phyloP scores from a whole-genome alignment of 768 basidiomycete species.

The Auricularia sp. region DNA sequence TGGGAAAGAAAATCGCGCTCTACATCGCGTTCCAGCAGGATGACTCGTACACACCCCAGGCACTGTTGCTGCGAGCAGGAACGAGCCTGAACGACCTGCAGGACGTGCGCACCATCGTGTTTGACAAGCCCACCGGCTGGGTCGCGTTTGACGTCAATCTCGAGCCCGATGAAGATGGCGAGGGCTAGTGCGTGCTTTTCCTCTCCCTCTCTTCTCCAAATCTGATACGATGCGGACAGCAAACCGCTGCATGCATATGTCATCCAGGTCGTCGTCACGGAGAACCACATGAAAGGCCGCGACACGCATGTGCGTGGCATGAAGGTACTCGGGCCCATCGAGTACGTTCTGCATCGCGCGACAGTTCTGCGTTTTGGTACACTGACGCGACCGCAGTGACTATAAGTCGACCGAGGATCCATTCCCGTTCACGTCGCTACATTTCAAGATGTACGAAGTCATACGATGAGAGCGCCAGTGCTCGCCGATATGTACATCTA shows the following conservation, averaged over 20 bases:
- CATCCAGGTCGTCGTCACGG: slow-evolving; percentile 78
- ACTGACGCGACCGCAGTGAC: slow-evolving; percentile 13
- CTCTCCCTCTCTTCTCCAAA: neutral
- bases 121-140: slow-evolving; percentile 94
- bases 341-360: slow-evolving; percentile 40
- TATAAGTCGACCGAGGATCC: slow-evolving; percentile 48
- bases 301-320: slow-evolving; percentile 96
- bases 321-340: slow-evolving; percentile 73
- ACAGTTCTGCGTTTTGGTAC: slow-evolving; percentile 3
- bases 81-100: slow-evolving; percentile 87
- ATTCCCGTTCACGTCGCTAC: slow-evolving; percentile 54
- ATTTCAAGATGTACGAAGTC: slow-evolving; percentile 70
- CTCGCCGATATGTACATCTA: no score
- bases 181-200: slow-evolving; percentile 52
- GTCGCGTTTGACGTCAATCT: slow-evolving; percentile 76
- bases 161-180: slow-evolving; percentile 69
- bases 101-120: slow-evolving; percentile 74
- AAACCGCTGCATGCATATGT: slow-evolving; percentile 85
- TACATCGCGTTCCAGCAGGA: slow-evolving; percentile 73
- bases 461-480: slow-evolving; percentile 40
- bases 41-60: slow-evolving; percentile 95
- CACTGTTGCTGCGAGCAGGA: slow-evolving; percentile 82
- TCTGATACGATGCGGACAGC: slow-evolving; percentile 29
- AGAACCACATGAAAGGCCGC: slow-evolving; percentile 97
- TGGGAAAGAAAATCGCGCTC: slow-evolving; percentile 71